phyloP scores from a whole-genome alignment of 1,139 yeast species.

The Yamadazyma friedrichii region DNA sequence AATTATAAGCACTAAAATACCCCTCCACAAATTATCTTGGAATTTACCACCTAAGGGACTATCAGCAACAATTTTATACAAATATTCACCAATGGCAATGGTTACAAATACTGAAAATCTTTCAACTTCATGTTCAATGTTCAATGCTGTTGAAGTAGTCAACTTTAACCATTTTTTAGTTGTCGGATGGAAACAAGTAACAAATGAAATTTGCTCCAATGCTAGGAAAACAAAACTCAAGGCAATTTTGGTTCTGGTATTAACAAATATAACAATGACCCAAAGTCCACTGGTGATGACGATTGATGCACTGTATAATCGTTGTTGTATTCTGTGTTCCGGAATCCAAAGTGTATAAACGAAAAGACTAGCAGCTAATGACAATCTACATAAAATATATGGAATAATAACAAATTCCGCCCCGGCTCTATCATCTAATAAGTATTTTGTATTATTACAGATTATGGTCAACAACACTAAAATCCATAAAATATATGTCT shows the following conservation, averaged over 20 bases:
- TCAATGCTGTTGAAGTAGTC: slow-evolving; percentile 57
- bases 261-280: slow-evolving; percentile 49
- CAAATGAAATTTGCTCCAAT: slow-evolving; percentile 40
- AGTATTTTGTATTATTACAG: slow-evolving; percentile 48
- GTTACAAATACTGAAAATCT: slow-evolving; percentile 57
- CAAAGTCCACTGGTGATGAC: slow-evolving; percentile 36
- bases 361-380: slow-evolving; percentile 33
- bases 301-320: slow-evolving; percentile 36
- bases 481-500: slow-evolving; percentile 53
- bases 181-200: slow-evolving; percentile 45
- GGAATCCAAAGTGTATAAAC: slow-evolving; percentile 51
- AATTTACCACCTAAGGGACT: slow-evolving; percentile 51
- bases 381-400: slow-evolving; percentile 46
- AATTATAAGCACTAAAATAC: slow-evolving; percentile 46
- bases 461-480: slow-evolving; percentile 50
- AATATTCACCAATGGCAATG: slow-evolving; percentile 66
- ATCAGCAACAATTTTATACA: slow-evolving; percentile 55
- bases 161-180: slow-evolving; percentile 40
- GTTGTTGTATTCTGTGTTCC: slow-evolving; percentile 55
- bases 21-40: slow-evolving; percentile 45
- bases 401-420: slow-evolving; percentile 48
- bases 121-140: slow-evolving; percentile 68
- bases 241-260: slow-evolving; percentile 47
- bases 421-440: slow-evolving; percentile 31
- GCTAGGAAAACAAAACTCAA: slow-evolving; percentile 40